These are phyloP conservation scores for Silene conica DNA, from an alignment of 148 eudicot genomes.

Conservation along the genomic window DNA sequence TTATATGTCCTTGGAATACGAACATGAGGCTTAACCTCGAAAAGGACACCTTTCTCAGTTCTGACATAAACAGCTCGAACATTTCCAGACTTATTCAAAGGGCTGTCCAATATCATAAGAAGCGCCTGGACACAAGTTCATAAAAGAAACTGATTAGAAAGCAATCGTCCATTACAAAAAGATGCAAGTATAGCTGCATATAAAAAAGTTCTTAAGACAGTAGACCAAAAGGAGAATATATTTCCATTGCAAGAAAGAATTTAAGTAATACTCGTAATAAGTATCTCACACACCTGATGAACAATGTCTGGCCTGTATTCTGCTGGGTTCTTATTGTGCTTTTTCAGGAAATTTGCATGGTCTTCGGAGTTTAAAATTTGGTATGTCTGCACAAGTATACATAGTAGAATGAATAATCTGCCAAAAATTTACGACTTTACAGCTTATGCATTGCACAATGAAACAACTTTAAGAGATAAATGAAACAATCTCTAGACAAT, in stretches of 20 bases:
- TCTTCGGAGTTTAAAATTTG: slow-evolving; percentile 83
- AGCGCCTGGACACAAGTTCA: slow-evolving; percentile 54
- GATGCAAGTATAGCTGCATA: neutral
- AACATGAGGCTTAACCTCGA: slow-evolving; percentile 82
- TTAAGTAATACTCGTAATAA: neutral
- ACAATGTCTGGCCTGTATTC: slow-evolving; percentile 92
- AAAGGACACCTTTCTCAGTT: slow-evolving; percentile 81
- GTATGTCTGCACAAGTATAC: slow-evolving; percentile 46
- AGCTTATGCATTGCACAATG: neutral
- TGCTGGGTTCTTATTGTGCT: slow-evolving; percentile 66
- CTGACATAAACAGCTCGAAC: slow-evolving; percentile 76
- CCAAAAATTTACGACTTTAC: neutral
- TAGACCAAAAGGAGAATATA: neutral
- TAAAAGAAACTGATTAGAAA: neutral
- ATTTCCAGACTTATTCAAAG: slow-evolving; percentile 76
- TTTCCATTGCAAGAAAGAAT: neutral
- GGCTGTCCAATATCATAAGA: slow-evolving; percentile 80
- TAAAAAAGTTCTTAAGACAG: neutral
- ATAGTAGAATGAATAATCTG: slow-evolving; percentile 1
- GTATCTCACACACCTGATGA: slow-evolving; percentile 57
- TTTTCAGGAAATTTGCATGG: slow-evolving; percentile 65
- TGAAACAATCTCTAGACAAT: slow-evolving; percentile 1
- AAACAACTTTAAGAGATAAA: too few species aligned
- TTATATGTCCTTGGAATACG: slow-evolving; percentile 94
- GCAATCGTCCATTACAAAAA: neutral